Conservation (phyloP, 768 basidiomycete genomes). For the Kondoa malvinella region DNA sequence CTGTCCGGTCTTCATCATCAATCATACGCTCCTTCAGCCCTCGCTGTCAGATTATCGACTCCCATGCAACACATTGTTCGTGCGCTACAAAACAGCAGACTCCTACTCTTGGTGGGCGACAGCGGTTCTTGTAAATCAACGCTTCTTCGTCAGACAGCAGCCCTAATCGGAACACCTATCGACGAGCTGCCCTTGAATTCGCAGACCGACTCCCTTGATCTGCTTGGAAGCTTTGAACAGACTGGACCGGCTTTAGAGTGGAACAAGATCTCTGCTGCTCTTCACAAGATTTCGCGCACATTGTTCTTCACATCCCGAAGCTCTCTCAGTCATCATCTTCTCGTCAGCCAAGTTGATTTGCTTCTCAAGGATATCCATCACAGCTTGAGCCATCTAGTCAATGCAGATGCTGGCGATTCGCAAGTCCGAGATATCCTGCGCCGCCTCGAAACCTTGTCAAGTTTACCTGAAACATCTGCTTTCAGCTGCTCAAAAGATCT, state of each 20-base stretch:
- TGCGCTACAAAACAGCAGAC: slow-evolving; percentile 21
- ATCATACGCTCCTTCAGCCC: not conserved
- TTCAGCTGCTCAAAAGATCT: not conserved
- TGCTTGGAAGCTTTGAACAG: slow-evolving; percentile 91
- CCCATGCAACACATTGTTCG: not conserved
- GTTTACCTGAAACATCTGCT: too few relatives aligned
- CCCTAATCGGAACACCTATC: slow-evolving; percentile 50
- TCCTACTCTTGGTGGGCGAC: slow-evolving; percentile 69
- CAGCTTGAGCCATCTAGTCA: too few relatives aligned
- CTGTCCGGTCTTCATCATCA: not conserved
- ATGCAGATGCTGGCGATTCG: too few relatives aligned
- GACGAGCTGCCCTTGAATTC: slow-evolving; percentile 62
- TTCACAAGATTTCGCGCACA: too few relatives aligned
- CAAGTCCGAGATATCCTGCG: too few relatives aligned
- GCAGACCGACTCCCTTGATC: slow-evolving; percentile 80
- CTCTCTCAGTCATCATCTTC: too few relatives aligned
- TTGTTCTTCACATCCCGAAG: too few relatives aligned
- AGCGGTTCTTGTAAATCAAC: slow-evolving; percentile 62
- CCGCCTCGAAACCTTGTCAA: too few relatives aligned
- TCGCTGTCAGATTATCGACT: not conserved
- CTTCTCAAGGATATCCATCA: too few relatives aligned
- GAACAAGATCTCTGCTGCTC: too few relatives aligned
- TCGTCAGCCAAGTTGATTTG: too few relatives aligned
- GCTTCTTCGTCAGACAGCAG: slow-evolving; percentile 52
- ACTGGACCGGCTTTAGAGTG: too few relatives aligned